phyloP scores from a whole-genome alignment of 192 early-diverging fungal species.

The Cladochytrium replicatum region DNA sequence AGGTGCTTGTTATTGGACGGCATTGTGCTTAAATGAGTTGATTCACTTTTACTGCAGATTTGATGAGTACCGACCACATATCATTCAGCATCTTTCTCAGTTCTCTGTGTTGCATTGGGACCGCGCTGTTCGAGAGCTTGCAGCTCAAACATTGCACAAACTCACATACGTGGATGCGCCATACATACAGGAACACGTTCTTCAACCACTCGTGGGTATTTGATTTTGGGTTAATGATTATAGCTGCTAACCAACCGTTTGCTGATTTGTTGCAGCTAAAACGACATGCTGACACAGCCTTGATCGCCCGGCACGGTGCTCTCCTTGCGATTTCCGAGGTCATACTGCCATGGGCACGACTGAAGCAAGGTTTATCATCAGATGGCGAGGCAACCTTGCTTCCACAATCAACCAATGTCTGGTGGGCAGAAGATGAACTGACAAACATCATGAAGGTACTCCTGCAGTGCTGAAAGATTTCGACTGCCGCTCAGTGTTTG shows the following conservation, averaged over 20 bases:
- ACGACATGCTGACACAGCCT: slow-evolving; percentile 27
- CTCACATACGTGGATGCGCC: slow-evolving; percentile 40
- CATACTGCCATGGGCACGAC: too few species aligned
- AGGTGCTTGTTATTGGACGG: slow-evolving; percentile 27
- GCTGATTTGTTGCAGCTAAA: slow-evolving; percentile 39
- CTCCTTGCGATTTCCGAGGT: too few species aligned
- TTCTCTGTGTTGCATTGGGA: slow-evolving; percentile 82
- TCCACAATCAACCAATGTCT: slow-evolving; percentile 1
- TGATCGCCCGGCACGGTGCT: slow-evolving; percentile 49
- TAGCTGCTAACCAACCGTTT: too few species aligned
- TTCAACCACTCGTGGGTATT: too few species aligned
- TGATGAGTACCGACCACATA: slow-evolving; percentile 59
- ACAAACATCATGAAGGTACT: slow-evolving; percentile 13
- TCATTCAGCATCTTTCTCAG: slow-evolving; percentile 62
- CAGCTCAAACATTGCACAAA: slow-evolving; percentile 57
- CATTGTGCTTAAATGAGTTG: neutral
- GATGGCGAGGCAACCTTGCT: too few species aligned
- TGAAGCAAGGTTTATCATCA: too few species aligned
- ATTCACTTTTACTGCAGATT: slow-evolving; percentile 36
- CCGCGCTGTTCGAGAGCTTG: slow-evolving; percentile 61
- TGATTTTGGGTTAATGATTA: too few species aligned
- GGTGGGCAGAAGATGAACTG: slow-evolving; percentile 14
- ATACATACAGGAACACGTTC: too few species aligned
- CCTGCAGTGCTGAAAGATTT: neutral
- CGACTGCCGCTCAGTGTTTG: too few species aligned